A percentile compares a stretch with the other conserved stretches of the same genome.
Conservation (phyloP, 495 filamentous ascomycete genomes). For the Neurospora sp. region DNA sequence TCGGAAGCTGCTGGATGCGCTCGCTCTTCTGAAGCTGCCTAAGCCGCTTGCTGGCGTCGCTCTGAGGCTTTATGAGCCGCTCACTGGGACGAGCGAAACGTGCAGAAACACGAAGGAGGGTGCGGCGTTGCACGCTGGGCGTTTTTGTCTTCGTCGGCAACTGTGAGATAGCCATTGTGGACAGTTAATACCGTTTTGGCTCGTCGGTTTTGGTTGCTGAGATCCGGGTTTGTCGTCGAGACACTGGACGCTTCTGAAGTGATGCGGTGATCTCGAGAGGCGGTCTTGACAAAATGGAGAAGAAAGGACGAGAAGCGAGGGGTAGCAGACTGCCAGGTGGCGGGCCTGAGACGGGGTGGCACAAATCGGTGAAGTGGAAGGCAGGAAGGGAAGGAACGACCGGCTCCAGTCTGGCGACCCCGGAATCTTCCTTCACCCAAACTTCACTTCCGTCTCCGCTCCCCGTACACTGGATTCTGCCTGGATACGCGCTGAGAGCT, state of each 20-base stretch:
- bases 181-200: background rate
- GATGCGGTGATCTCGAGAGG: background rate
- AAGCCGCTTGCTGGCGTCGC: background rate
- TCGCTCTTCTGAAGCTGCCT: background rate
- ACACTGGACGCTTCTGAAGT: background rate
- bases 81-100: background rate
- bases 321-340: background rate
- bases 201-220: background rate
- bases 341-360: background rate
- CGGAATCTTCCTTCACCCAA: background rate
- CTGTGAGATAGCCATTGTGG: background rate
- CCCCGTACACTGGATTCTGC: background rate
- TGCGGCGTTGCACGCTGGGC: background rate
- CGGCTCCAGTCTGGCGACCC: background rate
- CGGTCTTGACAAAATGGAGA: background rate
- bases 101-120: background rate
- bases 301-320: background rate
- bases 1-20: background rate
- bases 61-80: background rate
- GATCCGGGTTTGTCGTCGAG: background rate
- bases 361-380: background rate
- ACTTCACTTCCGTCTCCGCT: background rate
- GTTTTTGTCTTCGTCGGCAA: background rate
- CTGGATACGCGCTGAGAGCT: background rate
- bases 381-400: background rate